Conservation (phyloP, 805 yeast genomes). For the Lachancea fermentati region DNA sequence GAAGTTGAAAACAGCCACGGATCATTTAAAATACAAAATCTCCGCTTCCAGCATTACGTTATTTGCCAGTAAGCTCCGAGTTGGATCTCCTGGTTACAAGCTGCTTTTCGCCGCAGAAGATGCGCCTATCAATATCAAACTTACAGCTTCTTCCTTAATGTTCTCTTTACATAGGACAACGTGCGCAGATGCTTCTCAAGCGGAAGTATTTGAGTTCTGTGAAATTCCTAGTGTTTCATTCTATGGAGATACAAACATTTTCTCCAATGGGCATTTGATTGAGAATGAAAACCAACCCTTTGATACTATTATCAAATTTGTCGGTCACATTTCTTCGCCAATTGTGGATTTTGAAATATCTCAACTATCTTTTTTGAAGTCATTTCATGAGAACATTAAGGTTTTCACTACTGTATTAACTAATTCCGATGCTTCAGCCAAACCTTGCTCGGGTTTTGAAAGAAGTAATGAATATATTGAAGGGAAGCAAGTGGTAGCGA, state of each 20-base stretch:
- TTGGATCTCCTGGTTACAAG: slow-evolving; percentile 43
- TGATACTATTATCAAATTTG: slow-evolving; percentile 33
- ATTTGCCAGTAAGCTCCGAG: slow-evolving; percentile 25
- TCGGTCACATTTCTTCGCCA: slow-evolving; percentile 40
- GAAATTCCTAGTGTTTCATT: slow-evolving; percentile 37
- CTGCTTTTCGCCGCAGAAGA: slow-evolving; percentile 37
- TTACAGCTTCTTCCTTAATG: slow-evolving; percentile 36
- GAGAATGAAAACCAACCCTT: slow-evolving; percentile 17
- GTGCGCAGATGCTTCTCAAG: slow-evolving; percentile 8
- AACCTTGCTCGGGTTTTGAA: slow-evolving; percentile 4
- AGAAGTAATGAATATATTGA: slow-evolving; percentile 4
- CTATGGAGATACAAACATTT: slow-evolving; percentile 36
- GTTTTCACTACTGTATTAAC: slow-evolving; percentile 21
- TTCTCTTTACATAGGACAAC: slow-evolving; percentile 24
- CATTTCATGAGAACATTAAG: slow-evolving; percentile 26
- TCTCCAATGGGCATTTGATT: slow-evolving; percentile 33
- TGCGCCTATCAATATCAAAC: slow-evolving; percentile 37
- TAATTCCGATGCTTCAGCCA: slow-evolving; percentile 10
- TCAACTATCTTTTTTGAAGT: slow-evolving; percentile 34
- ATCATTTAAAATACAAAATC: slow-evolving; percentile 20
- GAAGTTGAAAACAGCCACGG: slow-evolving; percentile 17
- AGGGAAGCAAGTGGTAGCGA: slow-evolving; percentile 9
- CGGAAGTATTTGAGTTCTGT: slow-evolving; percentile 17
- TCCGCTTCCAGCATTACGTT: slow-evolving; percentile 24
- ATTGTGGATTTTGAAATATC: slow-evolving; percentile 40